Percentiles rank a stretch among this genome's conserved stretches.
phyloP scores from a whole-genome alignment of 2,329 filamentous ascomycete species.

The Arthrobotrys iridis region DNA sequence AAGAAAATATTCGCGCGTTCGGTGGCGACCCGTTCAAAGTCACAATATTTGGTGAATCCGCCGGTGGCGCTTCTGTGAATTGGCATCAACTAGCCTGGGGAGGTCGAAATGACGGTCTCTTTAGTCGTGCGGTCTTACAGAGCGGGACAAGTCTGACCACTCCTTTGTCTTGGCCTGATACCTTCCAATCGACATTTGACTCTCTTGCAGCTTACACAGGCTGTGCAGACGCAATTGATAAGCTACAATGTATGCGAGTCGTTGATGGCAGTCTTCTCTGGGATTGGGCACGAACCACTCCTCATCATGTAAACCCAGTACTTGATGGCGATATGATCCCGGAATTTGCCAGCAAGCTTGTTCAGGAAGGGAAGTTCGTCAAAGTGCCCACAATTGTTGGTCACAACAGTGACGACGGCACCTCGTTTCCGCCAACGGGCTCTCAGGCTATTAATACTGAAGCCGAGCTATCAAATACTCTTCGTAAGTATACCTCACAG shows the following conservation, averaged over 20 bases:
- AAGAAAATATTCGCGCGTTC: constrained; percentile 69
- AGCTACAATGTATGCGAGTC: constrained; percentile 73
- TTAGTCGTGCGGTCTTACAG: constrained; percentile 67
- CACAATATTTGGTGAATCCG: constrained; percentile 73
- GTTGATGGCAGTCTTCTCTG: constrained; percentile 66
- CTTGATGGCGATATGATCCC: constrained; percentile 70
- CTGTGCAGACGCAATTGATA: constrained; percentile 69
- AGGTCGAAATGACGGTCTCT: constrained; percentile 68
- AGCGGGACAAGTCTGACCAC: constrained; percentile 65
- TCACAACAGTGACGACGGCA: constrained; percentile 74
- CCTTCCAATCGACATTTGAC: constrained; percentile 72
- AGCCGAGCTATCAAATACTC: neutral
- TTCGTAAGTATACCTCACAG: constrained; percentile 16
- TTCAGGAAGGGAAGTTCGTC: constrained; percentile 71
- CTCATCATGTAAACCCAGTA: constrained; percentile 57
- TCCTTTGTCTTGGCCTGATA: constrained; percentile 71
- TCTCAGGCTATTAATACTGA: neutral
- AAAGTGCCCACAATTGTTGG: constrained; percentile 73
- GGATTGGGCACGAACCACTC: neutral
- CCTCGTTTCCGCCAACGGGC: constrained; percentile 62
- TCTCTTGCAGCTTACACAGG: constrained; percentile 68
- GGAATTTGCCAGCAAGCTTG: constrained; percentile 66
- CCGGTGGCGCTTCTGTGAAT: constrained; percentile 66
- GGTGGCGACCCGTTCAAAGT: constrained; percentile 70
- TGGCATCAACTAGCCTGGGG: constrained; percentile 67